Evolutionary conservation across 2,329 filamentous ascomycete genomes (phyloP).

Genomic region (Pyricularia pennisetigena): DNA sequence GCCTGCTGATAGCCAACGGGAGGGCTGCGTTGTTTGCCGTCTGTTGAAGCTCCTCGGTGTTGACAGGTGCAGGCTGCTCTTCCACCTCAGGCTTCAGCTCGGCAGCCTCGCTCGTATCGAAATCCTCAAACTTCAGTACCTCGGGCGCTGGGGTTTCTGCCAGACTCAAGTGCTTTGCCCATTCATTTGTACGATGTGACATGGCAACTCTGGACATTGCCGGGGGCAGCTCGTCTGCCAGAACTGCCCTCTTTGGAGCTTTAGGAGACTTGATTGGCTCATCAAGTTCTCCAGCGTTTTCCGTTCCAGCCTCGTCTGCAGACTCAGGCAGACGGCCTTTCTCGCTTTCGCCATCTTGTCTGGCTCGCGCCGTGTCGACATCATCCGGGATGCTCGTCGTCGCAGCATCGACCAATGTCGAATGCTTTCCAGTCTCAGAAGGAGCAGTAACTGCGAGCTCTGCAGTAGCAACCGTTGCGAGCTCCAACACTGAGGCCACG

Average conservation of each 20-base stretch:
- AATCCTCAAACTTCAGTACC: constrained; percentile 40
- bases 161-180: constrained; percentile 78
- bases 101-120: constrained; percentile 14
- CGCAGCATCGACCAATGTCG: not conserved
- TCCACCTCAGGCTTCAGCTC: constrained; percentile 8
- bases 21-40: constrained; percentile 44
- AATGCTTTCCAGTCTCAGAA: not conserved
- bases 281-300: constrained; percentile 20
- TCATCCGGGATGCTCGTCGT: not conserved
- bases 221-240: constrained; percentile 53
- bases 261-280: constrained; percentile 27
- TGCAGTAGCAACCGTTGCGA: constrained; percentile 1
- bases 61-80: constrained; percentile 51
- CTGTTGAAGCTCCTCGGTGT: constrained; percentile 55
- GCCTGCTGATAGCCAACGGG: constrained; percentile 19
- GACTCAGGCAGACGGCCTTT: constrained; percentile 6
- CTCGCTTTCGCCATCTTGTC: not conserved
- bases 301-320: constrained; percentile 17
- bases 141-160: constrained; percentile 66
- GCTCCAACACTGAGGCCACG: constrained; percentile 7
- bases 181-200: constrained; percentile 87
- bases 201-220: constrained; percentile 67
- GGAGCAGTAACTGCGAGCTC: not conserved
- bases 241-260: constrained; percentile 18
- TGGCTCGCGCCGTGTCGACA: not conserved